Base-by-base conservation (phyloP, 305 asterid species). In the Euphrasia arctica region DNA sequence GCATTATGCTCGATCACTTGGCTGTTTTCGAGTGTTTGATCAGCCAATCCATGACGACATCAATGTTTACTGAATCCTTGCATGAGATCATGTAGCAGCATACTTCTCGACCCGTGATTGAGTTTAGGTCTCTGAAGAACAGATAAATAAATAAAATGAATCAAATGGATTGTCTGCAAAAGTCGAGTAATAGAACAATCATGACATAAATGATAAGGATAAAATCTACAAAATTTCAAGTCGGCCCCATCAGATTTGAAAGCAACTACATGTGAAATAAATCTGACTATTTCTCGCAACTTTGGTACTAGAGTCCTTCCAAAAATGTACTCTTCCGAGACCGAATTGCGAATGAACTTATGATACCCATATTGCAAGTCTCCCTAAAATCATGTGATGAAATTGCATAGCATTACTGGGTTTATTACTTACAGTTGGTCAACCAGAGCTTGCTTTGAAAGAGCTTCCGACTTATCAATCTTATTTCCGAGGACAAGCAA, bases 81-180 rank as follows among this genome's bases (percentile, higher is more conserved):
- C 98, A 91, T 9, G 98, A 91, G 66, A 89, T 87, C 98, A 89
- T 91, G 54, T 89, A 87, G 83, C 98, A 85, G 82, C 96, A 87
- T 31, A 91, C 95, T 81, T 91, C 98, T 74, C 98, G 81, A 58
- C 87, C 96, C 0, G 84, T 51, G 31, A 87, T 67, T 1, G 95
- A 79, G 31, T 75, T 84, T 9, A 91, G 79, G 69, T 80, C 93
- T 74, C 98, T 91, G 77, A 32, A 61, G 51, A 15, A 1, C 60
- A 15, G 7, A 50, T 32, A 51, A n/a, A 11, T 29, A 0, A 12
- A 62, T 2, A 0, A 66, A 58, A 57, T 43, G 39, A 11, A 49
- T 22, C 7, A 25, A 41, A 13, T 39, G 36, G 9, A 36, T 15
- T 64, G 48, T 65, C 28, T 3, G 39, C 2, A 68, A 65, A 15